Evolutionary conservation across 345 rosid species (phyloP), one percentile per base, ranked within the genome.

Genomic region (Laguncularia racemosa): DNA sequence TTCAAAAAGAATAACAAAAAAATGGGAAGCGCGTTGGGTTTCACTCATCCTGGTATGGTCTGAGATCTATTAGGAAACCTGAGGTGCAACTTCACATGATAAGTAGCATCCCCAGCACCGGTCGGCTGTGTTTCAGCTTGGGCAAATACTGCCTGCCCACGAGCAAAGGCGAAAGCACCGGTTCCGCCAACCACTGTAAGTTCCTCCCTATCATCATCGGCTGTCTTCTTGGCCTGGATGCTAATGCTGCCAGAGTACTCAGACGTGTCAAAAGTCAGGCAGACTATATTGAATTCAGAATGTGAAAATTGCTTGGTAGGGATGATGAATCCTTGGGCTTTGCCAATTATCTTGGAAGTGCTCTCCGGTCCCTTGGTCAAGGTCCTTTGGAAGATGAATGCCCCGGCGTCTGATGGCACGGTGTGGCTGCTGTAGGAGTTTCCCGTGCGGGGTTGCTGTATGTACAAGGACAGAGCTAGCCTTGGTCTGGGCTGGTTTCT

Each of bases 261-360:
- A 0, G 80, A 73, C 0, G 89, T 77, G 18, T 84, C 76, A 43
- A 86, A 80, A 4, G 86, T 83, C 50, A 92, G 77, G 46, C 86
- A 83, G 46, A 92, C 73, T 8, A 92, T 52, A 52, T 92, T 84
- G 55, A 84, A 89, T 38, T 65, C 86, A 2, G 91, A 86, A 47
- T 59, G 59, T 1, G 86, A 91, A 63, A 83, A 92, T 18, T 71
- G 64, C 53, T 89, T 78, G 1, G 67, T 40, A 0, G 95, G 93
- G 46, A 89, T 77, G 33, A 86, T 76, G 67, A 92, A 86, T 5
- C 96, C 98, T 50, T 83, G 91, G 1, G 96, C 93, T 53, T 73
- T 81, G 8, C 96, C 93, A 0, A 86, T 76, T 2, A 78, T 64
- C 26, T 78, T 68, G 1, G 95, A 92, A n/a, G 82, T 84, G 76